Evolutionary conservation across 73 alveolate species (phyloP).

Genomic region (Paramecium biaurelia): DNA sequence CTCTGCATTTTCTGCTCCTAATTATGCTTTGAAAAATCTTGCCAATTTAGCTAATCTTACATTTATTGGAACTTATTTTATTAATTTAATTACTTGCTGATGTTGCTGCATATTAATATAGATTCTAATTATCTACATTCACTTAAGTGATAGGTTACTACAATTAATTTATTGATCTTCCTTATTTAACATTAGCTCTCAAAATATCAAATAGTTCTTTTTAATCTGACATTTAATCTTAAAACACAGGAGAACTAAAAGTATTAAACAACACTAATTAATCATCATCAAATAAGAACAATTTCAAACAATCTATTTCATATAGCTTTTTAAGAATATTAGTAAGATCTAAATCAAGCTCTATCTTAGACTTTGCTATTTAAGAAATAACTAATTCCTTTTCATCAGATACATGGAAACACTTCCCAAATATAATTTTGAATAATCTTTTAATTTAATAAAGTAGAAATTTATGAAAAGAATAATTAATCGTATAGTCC

Average conservation of each 20-base stretch:
- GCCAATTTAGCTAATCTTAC: slow-evolving; percentile 9
- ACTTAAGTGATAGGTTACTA: neutral
- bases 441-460: neutral
- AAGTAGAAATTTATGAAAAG: neutral
- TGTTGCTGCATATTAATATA: neutral
- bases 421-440: neutral
- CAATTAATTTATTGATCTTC: neutral
- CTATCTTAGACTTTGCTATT: neutral
- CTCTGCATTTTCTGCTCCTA: neutral
- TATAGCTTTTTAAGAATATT: neutral
- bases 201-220: neutral
- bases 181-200: neutral
- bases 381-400: neutral
- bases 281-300: slow-evolving; percentile 44
- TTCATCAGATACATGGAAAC: neutral
- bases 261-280: slow-evolving; percentile 10
- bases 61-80: neutral
- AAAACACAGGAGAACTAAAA: slow-evolving; percentile 28
- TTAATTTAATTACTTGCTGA: neutral
- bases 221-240: neutral
- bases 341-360: slow-evolving; percentile 4
- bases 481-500: neutral
- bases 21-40: slow-evolving; percentile 16
- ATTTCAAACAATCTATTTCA: slow-evolving; percentile 33
- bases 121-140: neutral